Conservation (phyloP, 1,284 basidiomycete species). For the Chondrostereum purpureum region DNA sequence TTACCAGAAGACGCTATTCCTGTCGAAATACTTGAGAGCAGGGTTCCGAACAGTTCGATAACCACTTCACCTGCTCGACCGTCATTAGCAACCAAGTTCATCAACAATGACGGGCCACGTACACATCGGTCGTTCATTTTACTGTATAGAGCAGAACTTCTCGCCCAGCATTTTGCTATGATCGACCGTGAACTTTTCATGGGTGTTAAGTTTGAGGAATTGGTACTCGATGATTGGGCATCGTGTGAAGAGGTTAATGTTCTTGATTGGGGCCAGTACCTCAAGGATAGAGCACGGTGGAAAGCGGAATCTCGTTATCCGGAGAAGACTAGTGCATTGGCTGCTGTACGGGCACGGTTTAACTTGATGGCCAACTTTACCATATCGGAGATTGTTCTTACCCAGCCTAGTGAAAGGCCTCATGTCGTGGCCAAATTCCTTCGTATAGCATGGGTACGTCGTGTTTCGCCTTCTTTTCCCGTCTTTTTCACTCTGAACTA, state of each 20-base stretch:
- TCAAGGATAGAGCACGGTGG: conserved; percentile 68
- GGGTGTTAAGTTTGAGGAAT: conserved; percentile 77
- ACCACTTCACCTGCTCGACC: conserved; percentile 27
- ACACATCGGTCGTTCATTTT: conserved; percentile 65
- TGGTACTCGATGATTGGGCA: conserved; percentile 54
- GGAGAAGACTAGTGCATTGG: conserved; percentile 64
- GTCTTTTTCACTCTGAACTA: conserved; percentile 9
- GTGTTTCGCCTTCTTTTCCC: conserved; percentile 12
- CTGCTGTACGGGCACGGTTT: conserved; percentile 79
- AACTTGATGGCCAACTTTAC: conserved; percentile 83
- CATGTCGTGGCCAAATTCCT: conserved; percentile 75
- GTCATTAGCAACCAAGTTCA: conserved; percentile 22
- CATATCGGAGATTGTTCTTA: conserved; percentile 71
- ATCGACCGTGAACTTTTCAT: conserved; percentile 86
- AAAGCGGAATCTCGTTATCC: conserved; percentile 54
- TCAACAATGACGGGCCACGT: conserved; percentile 26
- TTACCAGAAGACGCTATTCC: conserved; percentile 56
- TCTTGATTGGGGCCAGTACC: conserved; percentile 77
- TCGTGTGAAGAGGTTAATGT: conserved; percentile 57
- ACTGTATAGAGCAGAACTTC: conserved; percentile 45
- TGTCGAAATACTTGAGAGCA: conserved; percentile 56
- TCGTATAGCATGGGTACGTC: conserved; percentile 80
- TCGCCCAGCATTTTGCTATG: conserved; percentile 80
- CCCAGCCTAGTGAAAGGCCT: conserved; percentile 60
- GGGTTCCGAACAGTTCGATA: conserved; percentile 33